phyloP scores from a whole-genome alignment of 805 yeast genomes.

The Sugiyamaella marilandica region DNA sequence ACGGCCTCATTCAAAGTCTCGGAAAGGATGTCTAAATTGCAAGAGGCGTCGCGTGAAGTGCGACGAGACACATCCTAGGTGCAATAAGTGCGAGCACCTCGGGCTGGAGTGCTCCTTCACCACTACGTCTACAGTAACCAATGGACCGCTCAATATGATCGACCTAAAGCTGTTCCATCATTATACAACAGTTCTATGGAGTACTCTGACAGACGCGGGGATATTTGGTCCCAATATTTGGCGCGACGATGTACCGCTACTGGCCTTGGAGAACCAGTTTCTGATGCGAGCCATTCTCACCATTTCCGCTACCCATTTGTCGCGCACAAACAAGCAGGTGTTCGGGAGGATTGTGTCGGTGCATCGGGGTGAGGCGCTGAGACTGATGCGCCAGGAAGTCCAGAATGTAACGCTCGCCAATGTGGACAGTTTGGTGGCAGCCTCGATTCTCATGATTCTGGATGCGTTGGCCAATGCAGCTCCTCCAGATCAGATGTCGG shows the following conservation, averaged over 20 bases:
- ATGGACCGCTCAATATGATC: conserved; percentile 51
- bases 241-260: conserved; percentile 80
- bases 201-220: conserved; percentile 86
- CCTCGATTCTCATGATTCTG: conserved; percentile 83
- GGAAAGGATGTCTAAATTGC: conserved; percentile 86
- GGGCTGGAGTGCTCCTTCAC: conserved; percentile 55
- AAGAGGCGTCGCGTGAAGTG: conserved; percentile 88
- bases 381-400: conserved; percentile 79
- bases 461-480: conserved; percentile 84
- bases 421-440: conserved; percentile 83
- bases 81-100: conserved; percentile 75
- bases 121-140: not conserved
- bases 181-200: conserved; percentile 78
- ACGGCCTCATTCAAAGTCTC: conserved; percentile 82
- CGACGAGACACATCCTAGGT: conserved; percentile 77
- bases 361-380: conserved; percentile 82
- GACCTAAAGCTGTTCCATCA: conserved; percentile 84
- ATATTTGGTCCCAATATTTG: conserved; percentile 81
- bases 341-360: conserved; percentile 20
- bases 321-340: conserved; percentile 72
- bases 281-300: conserved; percentile 89
- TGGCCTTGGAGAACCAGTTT: conserved; percentile 84
- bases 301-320: conserved; percentile 86
- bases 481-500: conserved; percentile 43
- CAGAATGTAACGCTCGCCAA: conserved; percentile 76